A percentile compares a stretch with the other conserved stretches of the same genome.
Evolutionary conservation across 2,329 filamentous ascomycete species (phyloP).

Genomic region (Aspergillus transmontanensis): DNA sequence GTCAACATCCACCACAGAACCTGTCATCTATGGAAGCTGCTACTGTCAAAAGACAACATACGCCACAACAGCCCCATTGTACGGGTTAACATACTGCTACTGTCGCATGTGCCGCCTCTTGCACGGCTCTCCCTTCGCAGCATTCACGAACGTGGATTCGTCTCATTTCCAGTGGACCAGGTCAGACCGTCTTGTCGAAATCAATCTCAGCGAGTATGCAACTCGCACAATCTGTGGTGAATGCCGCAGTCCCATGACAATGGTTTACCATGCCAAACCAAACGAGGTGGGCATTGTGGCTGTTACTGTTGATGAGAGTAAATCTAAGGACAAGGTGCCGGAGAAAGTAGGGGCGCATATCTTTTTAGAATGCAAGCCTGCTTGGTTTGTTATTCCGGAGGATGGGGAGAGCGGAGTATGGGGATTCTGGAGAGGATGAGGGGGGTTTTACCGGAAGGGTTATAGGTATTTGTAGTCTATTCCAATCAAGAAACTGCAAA

Average conservation of each 20-base stretch:
- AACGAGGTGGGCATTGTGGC: conserved; percentile 5
- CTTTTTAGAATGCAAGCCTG: neutral
- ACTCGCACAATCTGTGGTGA: neutral
- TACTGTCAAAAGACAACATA: conserved; percentile 7
- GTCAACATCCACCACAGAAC: neutral
- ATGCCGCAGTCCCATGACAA: conserved; percentile 4
- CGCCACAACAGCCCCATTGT: conserved; percentile 2
- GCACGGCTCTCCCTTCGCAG: conserved; percentile 7
- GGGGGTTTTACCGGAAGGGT: neutral
- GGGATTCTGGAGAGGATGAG: neutral
- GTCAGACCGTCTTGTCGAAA: neutral
- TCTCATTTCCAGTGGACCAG: conserved; percentile 6
- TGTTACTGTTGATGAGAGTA: conserved; percentile 1
- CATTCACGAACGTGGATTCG: conserved; percentile 1
- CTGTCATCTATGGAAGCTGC: neutral
- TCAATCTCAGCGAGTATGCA: neutral
- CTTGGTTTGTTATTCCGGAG: neutral
- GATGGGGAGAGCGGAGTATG: neutral
- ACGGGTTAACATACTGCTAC: conserved; percentile 10
- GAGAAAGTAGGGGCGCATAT: neutral
- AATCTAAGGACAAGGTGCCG: neutral
- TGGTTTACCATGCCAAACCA: conserved; percentile 3
- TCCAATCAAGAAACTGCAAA: no score
- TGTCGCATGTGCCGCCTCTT: conserved; percentile 5
- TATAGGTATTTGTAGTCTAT: no score